Conservation (phyloP, 2,329 filamentous ascomycete genomes). For the Leptographium wingfieldii region DNA sequence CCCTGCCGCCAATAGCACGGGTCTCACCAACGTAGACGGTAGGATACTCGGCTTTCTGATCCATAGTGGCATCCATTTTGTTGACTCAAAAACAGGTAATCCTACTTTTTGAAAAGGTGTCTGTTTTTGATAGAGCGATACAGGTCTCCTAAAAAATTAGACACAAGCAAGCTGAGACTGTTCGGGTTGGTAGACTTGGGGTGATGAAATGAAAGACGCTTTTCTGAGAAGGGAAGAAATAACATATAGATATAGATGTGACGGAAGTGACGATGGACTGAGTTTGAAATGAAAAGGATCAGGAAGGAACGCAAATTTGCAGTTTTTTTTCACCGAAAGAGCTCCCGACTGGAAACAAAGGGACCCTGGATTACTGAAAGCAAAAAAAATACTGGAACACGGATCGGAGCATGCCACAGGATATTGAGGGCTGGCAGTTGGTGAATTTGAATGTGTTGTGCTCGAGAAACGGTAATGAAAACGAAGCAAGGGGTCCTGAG, state of each 20-base stretch:
- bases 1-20: neutral
- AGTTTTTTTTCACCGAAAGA: too few relatives aligned
- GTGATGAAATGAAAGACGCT: neutral
- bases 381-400: neutral
- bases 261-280: neutral
- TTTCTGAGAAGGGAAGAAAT: neutral
- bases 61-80: constrained; percentile 4
- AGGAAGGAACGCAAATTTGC: constrained; percentile 4
- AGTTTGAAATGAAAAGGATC: neutral
- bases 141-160: neutral
- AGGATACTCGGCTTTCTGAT: neutral
- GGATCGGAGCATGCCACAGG: too few relatives aligned
- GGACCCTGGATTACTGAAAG: neutral
- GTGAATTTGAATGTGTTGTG: too few relatives aligned
- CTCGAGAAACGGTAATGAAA: neutral
- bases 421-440: too few relatives aligned
- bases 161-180: neutral
- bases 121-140: neutral
- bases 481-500: neutral
- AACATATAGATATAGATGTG: neutral
- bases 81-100: neutral
- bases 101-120: neutral
- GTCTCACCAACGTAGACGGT: neutral
- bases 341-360: neutral
- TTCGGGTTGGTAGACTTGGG: neutral